Conservation (phyloP, 805 yeast species). For the Myxozyma udenii region DNA sequence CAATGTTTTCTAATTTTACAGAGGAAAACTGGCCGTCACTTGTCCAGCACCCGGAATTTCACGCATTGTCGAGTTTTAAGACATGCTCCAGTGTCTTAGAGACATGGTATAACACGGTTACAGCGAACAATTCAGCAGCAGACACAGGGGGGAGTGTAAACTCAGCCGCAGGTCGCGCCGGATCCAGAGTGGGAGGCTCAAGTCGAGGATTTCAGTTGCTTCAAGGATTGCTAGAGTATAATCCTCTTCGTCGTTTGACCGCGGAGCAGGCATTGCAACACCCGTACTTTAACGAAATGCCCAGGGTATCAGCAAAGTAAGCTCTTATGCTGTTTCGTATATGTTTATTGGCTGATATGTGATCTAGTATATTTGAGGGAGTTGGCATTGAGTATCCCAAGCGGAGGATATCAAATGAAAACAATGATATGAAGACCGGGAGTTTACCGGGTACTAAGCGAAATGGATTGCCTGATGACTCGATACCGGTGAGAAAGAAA, state of each 20-base stretch:
- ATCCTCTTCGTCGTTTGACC: conserved; percentile 74
- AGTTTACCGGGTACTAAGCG: conserved; percentile 38
- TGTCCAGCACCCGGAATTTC: conserved; percentile 79
- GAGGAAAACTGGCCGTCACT: conserved; percentile 75
- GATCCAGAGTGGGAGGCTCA: not conserved
- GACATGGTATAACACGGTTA: conserved; percentile 83
- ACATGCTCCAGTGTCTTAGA: conserved; percentile 66
- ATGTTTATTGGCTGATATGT: not conserved
- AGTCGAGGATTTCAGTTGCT: conserved; percentile 61
- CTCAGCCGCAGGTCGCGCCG: not conserved
- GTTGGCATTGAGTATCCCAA: conserved; percentile 73
- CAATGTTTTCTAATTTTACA: not conserved
- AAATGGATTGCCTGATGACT: conserved; percentile 31
- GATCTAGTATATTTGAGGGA: conserved; percentile 63
- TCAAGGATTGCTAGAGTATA: conserved; percentile 67
- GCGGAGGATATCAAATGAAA: conserved; percentile 82
- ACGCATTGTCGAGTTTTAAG: conserved; percentile 53
- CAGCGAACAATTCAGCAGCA: conserved; percentile 55
- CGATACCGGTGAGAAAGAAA: conserved; percentile 23
- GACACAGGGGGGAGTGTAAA: conserved; percentile 31
- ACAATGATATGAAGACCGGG: conserved; percentile 62
- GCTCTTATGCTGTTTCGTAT: not conserved
- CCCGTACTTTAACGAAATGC: conserved; percentile 68
- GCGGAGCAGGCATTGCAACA: conserved; percentile 75
- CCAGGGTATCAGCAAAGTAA: conserved; percentile 60